Evolutionary conservation across 768 basidiomycete genomes (phyloP).

Genomic region (Pleurotus cornucopiae): DNA sequence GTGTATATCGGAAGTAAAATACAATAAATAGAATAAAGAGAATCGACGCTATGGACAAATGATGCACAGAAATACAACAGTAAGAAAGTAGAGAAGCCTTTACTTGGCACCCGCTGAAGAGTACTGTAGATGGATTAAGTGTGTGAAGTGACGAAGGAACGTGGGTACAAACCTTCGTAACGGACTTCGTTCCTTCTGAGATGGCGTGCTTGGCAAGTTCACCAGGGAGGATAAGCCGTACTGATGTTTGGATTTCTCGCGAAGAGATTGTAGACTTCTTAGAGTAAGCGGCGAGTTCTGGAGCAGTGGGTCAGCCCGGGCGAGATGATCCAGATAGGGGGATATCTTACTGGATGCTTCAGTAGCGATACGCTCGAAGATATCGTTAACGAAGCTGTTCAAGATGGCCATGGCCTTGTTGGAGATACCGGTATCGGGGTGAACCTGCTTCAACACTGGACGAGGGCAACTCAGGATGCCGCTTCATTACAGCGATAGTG

Average conservation of each 20-base stretch:
- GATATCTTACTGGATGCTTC: constrained; percentile 77
- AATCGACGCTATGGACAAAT: background rate
- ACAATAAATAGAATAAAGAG: constrained; percentile 8
- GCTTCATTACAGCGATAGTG: background rate
- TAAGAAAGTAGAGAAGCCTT: background rate
- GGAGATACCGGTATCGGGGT: constrained; percentile 91
- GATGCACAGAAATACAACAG: background rate
- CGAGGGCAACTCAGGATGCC: background rate
- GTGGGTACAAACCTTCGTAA: constrained; percentile 9
- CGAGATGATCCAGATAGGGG: background rate
- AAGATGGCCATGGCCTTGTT: constrained; percentile 86
- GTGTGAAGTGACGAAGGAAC: background rate
- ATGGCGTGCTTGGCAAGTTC: constrained; percentile 47
- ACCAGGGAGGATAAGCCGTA: constrained; percentile 94
- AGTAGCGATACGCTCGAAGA: constrained; percentile 83
- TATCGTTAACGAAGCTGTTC: constrained; percentile 83
- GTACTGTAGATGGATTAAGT: background rate
- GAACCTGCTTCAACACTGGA: constrained; percentile 83
- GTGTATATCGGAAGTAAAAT: constrained; percentile 2
- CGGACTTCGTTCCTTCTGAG: constrained; percentile 13
- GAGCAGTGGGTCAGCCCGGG: background rate
- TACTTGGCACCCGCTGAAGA: constrained; percentile 13
- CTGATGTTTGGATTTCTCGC: constrained; percentile 96
- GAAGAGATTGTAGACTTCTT: constrained; percentile 99
- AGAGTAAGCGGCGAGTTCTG: constrained; percentile 94